Evolutionary conservation across 2,329 filamentous ascomycete species (phyloP).

Genomic region (Trichoderma endophyticum): DNA sequence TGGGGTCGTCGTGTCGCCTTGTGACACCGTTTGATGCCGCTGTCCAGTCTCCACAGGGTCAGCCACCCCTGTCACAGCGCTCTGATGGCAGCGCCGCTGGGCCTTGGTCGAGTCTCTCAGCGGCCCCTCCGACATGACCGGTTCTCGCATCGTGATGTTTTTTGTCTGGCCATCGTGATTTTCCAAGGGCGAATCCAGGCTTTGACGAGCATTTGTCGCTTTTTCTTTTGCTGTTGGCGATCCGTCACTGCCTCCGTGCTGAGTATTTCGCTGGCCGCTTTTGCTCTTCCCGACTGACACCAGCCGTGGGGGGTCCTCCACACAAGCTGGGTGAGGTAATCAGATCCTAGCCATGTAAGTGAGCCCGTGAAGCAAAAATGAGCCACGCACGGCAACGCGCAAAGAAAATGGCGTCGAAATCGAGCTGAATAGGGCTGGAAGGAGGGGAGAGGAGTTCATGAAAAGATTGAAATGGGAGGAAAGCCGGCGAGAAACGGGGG

Average conservation of each 20-base stretch:
- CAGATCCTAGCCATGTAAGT: slow-evolving; percentile 17
- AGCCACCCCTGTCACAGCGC: slow-evolving; percentile 22
- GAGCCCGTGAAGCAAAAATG: slow-evolving; percentile 6
- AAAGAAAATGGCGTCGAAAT: slow-evolving; percentile 19
- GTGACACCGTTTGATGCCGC: slow-evolving; percentile 23
- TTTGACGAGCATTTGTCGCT: neutral
- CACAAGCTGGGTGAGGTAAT: slow-evolving; percentile 16
- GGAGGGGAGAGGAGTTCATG: slow-evolving; percentile 22
- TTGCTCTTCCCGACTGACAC: neutral
- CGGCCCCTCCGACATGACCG: slow-evolving; percentile 17
- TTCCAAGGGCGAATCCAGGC: neutral
- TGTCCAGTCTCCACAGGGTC: slow-evolving; percentile 21
- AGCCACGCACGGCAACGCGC: slow-evolving; percentile 19
- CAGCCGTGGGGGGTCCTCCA: slow-evolving; percentile 11
- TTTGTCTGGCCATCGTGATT: neutral
- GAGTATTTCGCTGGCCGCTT: neutral
- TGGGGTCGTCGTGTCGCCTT: slow-evolving; percentile 20
- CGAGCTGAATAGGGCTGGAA: slow-evolving; percentile 4
- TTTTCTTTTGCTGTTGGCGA: neutral
- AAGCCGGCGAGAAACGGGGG: slow-evolving; percentile 33
- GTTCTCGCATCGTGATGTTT: slow-evolving; percentile 11
- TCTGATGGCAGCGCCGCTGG: slow-evolving; percentile 21
- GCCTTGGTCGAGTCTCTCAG: slow-evolving; percentile 15
- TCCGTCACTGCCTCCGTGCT: neutral
- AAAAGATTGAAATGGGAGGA: slow-evolving; percentile 28